These are phyloP conservation scores for Leishmania tarentolae DNA, from an alignment of 208 protist genomes.

Conservation along the genomic window DNA sequence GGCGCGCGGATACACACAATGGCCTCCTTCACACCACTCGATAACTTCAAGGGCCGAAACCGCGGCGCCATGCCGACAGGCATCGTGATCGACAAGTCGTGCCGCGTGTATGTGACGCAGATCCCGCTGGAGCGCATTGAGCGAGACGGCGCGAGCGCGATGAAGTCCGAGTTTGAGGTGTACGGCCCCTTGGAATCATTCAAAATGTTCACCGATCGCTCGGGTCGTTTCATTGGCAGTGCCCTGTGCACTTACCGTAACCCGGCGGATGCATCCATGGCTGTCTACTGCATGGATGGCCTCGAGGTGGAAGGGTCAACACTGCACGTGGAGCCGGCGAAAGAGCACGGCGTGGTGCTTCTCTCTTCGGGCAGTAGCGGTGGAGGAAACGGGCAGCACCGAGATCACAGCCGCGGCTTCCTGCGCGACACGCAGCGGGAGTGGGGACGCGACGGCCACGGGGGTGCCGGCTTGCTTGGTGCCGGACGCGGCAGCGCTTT, in stretches of 20 bases:
- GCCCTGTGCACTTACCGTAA: slow-evolving; percentile 89
- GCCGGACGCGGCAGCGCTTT: neutral
- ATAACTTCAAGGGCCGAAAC: slow-evolving; percentile 32
- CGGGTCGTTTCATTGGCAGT: slow-evolving; percentile 82
- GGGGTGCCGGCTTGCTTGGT: slow-evolving; percentile 4
- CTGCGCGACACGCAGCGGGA: slow-evolving; percentile 30
- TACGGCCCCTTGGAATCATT: slow-evolving; percentile 89
- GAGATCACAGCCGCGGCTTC: slow-evolving; percentile 36
- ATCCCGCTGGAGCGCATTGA: slow-evolving; percentile 88
- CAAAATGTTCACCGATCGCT: slow-evolving; percentile 86
- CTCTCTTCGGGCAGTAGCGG: slow-evolving; percentile 36
- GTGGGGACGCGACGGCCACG: slow-evolving; percentile 15
- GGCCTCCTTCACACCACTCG: slow-evolving; percentile 75
- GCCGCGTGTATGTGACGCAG: slow-evolving; percentile 87
- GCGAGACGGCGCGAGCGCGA: slow-evolving; percentile 65
- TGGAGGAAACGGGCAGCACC: neutral
- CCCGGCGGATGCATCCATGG: slow-evolving; percentile 80
- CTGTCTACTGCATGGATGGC: slow-evolving; percentile 78
- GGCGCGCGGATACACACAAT: slow-evolving; percentile 14
- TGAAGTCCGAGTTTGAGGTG: slow-evolving; percentile 80
- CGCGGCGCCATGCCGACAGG: slow-evolving; percentile 45
- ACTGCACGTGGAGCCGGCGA: slow-evolving; percentile 68
- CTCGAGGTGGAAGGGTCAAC: slow-evolving; percentile 57
- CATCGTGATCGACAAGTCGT: slow-evolving; percentile 87
- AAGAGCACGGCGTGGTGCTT: slow-evolving; percentile 86